A percentile compares a stretch with the other conserved stretches of the same genome.
phyloP scores from a whole-genome alignment of 441 rosid species.

The Adansonia rubrostipa region DNA sequence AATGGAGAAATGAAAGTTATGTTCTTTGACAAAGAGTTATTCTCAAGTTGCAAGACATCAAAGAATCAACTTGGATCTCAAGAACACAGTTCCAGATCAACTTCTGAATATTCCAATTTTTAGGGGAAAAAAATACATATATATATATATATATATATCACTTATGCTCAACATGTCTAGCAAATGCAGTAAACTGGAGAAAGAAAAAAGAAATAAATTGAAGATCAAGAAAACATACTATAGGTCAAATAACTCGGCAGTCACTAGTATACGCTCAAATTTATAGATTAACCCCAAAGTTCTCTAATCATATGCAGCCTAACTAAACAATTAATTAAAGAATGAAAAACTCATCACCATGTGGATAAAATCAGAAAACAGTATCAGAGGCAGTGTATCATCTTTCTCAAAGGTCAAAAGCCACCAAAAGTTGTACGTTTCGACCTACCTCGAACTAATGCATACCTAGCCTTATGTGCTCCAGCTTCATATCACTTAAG shows the following conservation, averaged over 20 bases:
- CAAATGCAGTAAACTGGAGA: no score
- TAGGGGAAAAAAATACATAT: background rate
- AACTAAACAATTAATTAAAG: slow-evolving; percentile 25
- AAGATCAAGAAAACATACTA: background rate
- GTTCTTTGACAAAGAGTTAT: no score
- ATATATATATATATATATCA: no score
- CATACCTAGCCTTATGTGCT: slow-evolving; percentile 26
- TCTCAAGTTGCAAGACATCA: no score
- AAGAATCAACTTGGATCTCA: no score
- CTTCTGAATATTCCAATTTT: no score
- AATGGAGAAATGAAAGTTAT: background rate
- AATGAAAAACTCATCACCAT: slow-evolving; percentile 21
- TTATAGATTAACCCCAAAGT: background rate
- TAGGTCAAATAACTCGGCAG: background rate
- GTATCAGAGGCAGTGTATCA: slow-evolving; percentile 24
- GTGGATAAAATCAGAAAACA: slow-evolving; percentile 17
- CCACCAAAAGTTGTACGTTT: slow-evolving; percentile 31
- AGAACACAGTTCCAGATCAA: no score
- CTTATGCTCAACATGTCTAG: no score
- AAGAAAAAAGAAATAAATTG: no score
- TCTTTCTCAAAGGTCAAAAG: slow-evolving; percentile 23
- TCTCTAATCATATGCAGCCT: slow-evolving; percentile 22
- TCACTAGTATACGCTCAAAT: background rate
- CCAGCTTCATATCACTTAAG: slow-evolving; percentile 21
- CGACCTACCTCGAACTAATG: slow-evolving; percentile 23